These are phyloP conservation scores for Heterobasidion annosum DNA, from an alignment of 1,284 basidiomycete species.

Conservation along the genomic window DNA sequence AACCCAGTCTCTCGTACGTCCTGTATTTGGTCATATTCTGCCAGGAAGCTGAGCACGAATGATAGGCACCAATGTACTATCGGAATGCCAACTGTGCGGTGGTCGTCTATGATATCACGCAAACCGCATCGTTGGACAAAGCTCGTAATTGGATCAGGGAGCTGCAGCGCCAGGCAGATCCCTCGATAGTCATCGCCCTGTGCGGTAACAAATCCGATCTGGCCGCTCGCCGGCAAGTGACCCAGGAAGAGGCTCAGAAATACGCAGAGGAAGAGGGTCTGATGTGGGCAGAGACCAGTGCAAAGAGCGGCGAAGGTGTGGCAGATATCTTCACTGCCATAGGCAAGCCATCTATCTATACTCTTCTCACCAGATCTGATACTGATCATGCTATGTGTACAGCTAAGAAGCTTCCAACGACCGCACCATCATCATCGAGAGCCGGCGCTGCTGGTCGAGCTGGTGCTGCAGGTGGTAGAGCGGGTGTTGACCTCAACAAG, in stretches of 20 bases:
- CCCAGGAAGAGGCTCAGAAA: constrained; percentile 82
- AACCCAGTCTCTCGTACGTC: constrained; percentile 53
- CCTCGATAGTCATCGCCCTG: constrained; percentile 91
- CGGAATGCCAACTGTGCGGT: constrained; percentile 85
- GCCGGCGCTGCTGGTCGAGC: constrained; percentile 35
- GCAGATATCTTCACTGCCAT: constrained; percentile 84
- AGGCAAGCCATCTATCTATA: constrained; percentile 35
- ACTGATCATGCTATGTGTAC: constrained; percentile 5
- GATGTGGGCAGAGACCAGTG: constrained; percentile 95
- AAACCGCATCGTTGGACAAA: constrained; percentile 85
- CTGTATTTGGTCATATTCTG: constrained; percentile 7
- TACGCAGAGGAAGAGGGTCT: constrained; percentile 93
- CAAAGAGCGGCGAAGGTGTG: constrained; percentile 90
- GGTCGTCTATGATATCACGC: constrained; percentile 85
- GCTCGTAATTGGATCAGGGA: constrained; percentile 96
- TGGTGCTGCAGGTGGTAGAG: constrained; percentile 34
- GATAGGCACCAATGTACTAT: constrained; percentile 87
- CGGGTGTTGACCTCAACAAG: constrained; percentile 71
- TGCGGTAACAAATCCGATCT: constrained; percentile 96
- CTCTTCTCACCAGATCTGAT: constrained; percentile 1
- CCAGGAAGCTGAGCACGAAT: neutral
- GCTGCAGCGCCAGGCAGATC: constrained; percentile 94
- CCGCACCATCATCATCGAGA: constrained; percentile 56
- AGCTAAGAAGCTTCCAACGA: constrained; percentile 79
- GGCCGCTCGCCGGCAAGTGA: constrained; percentile 71